Conservation (phyloP, 495 filamentous ascomycete species). For the Penicillium diatomitis region DNA sequence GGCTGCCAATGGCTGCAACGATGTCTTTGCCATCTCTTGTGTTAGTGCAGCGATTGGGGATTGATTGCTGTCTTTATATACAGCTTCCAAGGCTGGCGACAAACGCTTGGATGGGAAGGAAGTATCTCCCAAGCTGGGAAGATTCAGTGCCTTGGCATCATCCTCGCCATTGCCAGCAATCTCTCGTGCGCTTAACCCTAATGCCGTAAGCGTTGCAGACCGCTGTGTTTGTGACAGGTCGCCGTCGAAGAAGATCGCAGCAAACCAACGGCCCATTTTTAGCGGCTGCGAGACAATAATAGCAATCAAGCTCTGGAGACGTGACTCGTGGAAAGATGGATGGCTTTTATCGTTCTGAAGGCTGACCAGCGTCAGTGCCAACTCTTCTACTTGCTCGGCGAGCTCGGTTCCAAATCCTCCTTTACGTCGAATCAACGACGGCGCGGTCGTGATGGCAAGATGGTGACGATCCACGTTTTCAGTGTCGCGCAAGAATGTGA, state of each 20-base stretch:
- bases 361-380: constrained; percentile 66
- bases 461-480: constrained; percentile 79
- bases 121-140: constrained; percentile 30
- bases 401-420: constrained; percentile 81
- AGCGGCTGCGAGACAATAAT: constrained; percentile 66
- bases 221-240: constrained; percentile 83
- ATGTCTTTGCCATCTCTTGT: constrained; percentile 50
- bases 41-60: constrained; percentile 56
- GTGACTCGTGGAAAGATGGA: constrained; percentile 58
- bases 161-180: constrained; percentile 70
- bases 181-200: constrained; percentile 82
- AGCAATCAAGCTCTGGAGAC: constrained; percentile 77
- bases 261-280: constrained; percentile 74
- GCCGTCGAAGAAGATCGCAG: constrained; percentile 78
- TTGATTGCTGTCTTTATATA: constrained; percentile 32
- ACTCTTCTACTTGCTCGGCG: constrained; percentile 69
- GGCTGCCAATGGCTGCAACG: constrained; percentile 73
- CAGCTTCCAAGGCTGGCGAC: constrained; percentile 42
- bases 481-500: constrained; percentile 65
- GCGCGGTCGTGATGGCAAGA: constrained; percentile 66
- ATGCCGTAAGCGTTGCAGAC: constrained; percentile 65
- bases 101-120: constrained; percentile 68
- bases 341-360: constrained; percentile 62
- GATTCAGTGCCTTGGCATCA: constrained; percentile 37
- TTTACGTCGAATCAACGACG: constrained; percentile 79